phyloP scores from a whole-genome alignment of 2,329 filamentous ascomycete genomes.

The Hortaea werneckii region DNA sequence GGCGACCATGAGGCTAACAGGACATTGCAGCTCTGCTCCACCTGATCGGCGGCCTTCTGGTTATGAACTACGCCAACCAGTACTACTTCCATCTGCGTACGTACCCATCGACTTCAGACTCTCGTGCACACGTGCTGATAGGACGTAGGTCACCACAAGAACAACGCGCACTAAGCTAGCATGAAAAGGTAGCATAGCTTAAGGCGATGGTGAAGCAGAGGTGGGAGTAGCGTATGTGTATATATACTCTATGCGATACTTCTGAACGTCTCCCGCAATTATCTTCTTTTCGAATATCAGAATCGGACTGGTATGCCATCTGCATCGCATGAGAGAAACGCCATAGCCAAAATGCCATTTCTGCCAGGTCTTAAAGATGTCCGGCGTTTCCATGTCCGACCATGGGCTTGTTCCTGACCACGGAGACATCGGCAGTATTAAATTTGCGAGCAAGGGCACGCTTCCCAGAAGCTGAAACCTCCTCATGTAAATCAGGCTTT shows the following conservation, averaged over 20 bases:
- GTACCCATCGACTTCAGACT: slow-evolving; percentile 38
- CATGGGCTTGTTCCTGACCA: too few relatives aligned
- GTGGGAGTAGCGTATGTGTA: slow-evolving; percentile 8
- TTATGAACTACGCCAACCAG: slow-evolving; percentile 88
- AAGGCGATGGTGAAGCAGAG: not conserved
- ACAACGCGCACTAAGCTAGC: slow-evolving; percentile 78
- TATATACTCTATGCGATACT: slow-evolving; percentile 7
- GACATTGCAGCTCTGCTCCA: slow-evolving; percentile 69
- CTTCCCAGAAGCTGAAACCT: too few relatives aligned
- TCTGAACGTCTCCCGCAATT: not conserved
- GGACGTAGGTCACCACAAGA: slow-evolving; percentile 91
- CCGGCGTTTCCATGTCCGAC: too few relatives aligned
- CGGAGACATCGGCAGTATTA: too few relatives aligned
- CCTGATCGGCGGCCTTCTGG: slow-evolving; percentile 64
- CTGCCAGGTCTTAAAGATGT: too few relatives aligned
- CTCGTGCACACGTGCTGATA: slow-evolving; percentile 12
- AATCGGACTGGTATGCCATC: too few relatives aligned
- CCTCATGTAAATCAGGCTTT: too few relatives aligned
- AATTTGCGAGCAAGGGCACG: too few relatives aligned
- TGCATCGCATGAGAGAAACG: too few relatives aligned
- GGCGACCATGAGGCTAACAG: slow-evolving; percentile 5
- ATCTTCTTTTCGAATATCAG: too few relatives aligned
- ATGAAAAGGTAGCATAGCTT: not conserved
- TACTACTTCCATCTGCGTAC: slow-evolving; percentile 99
- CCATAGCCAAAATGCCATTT: too few relatives aligned